These are phyloP conservation scores for Knoxdaviesia capensis DNA, from an alignment of 2,329 filamentous ascomycete species.

Conservation along the genomic window DNA sequence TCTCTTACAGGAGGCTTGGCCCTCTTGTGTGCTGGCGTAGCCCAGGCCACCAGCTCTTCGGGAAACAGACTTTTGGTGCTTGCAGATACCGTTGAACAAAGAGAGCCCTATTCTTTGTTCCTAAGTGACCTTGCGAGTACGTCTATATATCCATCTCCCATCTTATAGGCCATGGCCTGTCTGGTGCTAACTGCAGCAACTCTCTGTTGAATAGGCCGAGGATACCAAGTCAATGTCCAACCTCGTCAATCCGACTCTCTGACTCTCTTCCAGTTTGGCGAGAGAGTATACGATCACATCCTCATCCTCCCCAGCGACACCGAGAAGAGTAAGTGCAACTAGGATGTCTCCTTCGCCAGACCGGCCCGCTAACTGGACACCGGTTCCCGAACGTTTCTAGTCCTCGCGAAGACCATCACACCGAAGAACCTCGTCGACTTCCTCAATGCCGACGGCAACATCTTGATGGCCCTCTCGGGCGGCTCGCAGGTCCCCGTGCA, in stretches of 20 bases:
- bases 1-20: conserved; percentile 34
- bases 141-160: conserved; percentile 8
- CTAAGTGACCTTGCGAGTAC: conserved; percentile 50
- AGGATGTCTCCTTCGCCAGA: too few species aligned
- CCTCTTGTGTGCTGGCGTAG: conserved; percentile 43
- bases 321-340: too few species aligned
- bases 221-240: conserved; percentile 75
- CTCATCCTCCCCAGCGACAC: conserved; percentile 47
- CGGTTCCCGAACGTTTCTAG: conserved; percentile 17
- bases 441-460: conserved; percentile 77
- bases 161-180: not conserved
- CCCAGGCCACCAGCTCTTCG: conserved; percentile 56
- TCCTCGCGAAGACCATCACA: conserved; percentile 72
- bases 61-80: conserved; percentile 72
- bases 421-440: conserved; percentile 79
- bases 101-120: conserved; percentile 67
- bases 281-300: conserved; percentile 79
- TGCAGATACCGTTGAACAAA: conserved; percentile 63
- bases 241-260: conserved; percentile 37
- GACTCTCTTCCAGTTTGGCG: conserved; percentile 66
- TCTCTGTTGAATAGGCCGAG: conserved; percentile 38
- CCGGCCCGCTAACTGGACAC: too few species aligned
- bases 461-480: conserved; percentile 68
- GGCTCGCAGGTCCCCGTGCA: conserved; percentile 48
- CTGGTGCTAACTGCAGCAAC: too few species aligned